Percentiles rank a stretch among this genome's conserved stretches.
Evolutionary conservation across 2,329 filamentous ascomycete species (phyloP).

Genomic region (Polytolypa hystricis): DNA sequence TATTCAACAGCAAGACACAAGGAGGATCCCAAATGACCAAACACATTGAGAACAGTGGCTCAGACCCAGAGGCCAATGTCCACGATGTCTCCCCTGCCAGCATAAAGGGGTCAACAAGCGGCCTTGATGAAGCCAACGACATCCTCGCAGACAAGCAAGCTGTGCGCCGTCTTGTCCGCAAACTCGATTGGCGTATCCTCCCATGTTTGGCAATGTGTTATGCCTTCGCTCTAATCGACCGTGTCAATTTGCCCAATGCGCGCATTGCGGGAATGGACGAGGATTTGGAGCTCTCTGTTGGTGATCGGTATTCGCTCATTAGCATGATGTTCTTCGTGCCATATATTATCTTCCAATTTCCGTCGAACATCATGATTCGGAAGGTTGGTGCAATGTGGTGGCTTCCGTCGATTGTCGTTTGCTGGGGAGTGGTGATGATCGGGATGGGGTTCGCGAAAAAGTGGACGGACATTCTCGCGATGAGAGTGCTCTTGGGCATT

Average conservation of each 20-base stretch:
- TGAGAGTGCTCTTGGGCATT: constrained; percentile 18
- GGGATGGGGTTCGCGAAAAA: constrained; percentile 18
- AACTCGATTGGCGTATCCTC: background rate
- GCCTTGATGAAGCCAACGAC: too few species aligned
- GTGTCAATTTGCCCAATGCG: background rate
- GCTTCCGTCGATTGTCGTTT: background rate
- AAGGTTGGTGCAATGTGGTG: background rate
- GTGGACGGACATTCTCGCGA: constrained; percentile 22
- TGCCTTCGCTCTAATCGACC: background rate
- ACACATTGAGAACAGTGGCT: too few species aligned
- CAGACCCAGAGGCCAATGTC: too few species aligned
- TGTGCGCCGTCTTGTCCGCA: too few species aligned
- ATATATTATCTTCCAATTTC: background rate
- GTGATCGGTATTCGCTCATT: too few species aligned
- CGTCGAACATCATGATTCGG: background rate
- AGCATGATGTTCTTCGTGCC: background rate
- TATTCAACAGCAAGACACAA: too few species aligned
- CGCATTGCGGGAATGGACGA: too few species aligned
- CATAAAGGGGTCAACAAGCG: too few species aligned
- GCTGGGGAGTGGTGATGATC: background rate
- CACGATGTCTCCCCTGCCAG: too few species aligned
- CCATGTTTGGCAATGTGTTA: background rate
- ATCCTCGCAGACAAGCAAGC: too few species aligned
- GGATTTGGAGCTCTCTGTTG: too few species aligned
- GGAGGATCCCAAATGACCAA: too few species aligned